Evolutionary conservation across 1,284 basidiomycete species (phyloP).

Genomic region (Erythrobasidium hasegawianum): DNA sequence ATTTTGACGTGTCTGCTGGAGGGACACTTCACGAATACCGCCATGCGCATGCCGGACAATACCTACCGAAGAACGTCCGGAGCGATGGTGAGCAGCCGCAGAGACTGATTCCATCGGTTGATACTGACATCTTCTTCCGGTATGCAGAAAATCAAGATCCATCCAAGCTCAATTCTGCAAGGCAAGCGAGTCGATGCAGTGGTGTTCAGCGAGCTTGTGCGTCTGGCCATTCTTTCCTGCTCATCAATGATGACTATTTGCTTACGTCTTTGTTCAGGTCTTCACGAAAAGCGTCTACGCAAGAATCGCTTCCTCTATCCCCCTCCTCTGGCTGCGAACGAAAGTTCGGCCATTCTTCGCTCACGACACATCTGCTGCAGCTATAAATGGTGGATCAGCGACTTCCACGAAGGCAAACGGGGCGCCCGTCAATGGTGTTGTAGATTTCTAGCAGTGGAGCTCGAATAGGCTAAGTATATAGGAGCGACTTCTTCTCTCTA

Average conservation of each 20-base stretch:
- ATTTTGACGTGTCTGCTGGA: constrained; percentile 54
- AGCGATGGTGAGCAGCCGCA: constrained; percentile 58
- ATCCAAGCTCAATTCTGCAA: constrained; percentile 73
- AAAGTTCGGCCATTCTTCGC: constrained; percentile 10
- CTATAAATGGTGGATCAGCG: no score
- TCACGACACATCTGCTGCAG: neutral
- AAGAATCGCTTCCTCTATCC: constrained; percentile 74
- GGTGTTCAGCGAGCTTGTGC: constrained; percentile 82
- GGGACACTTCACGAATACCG: constrained; percentile 76
- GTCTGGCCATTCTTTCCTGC: constrained; percentile 47
- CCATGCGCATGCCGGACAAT: constrained; percentile 73
- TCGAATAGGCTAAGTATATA: no score
- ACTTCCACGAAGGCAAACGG: no score
- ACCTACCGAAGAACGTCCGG: constrained; percentile 76
- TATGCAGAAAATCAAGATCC: constrained; percentile 72
- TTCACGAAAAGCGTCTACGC: constrained; percentile 82
- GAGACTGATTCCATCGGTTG: neutral
- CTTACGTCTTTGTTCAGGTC: constrained; percentile 54
- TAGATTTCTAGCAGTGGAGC: no score
- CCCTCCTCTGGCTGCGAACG: constrained; percentile 56
- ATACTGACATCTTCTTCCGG: neutral
- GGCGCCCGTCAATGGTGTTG: no score
- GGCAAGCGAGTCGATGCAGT: constrained; percentile 78
- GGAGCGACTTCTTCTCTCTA: no score
- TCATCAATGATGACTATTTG: neutral